phyloP scores from a whole-genome alignment of 805 yeast genomes.

The Schwanniomyces sp. region DNA sequence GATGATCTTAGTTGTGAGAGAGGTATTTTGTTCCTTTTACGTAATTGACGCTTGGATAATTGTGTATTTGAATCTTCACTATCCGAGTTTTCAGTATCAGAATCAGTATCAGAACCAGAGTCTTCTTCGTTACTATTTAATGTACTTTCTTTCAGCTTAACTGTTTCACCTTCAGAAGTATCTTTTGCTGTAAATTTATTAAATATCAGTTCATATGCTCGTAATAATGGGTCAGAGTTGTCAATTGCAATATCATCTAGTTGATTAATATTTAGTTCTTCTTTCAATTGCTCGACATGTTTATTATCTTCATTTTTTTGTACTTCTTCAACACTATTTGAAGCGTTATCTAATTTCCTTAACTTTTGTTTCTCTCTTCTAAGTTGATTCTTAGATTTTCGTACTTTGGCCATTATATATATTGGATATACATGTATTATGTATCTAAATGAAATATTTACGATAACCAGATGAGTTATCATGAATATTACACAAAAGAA shows the following conservation, averaged over 20 bases:
- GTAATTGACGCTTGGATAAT: conserved; percentile 50
- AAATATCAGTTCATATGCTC: conserved; percentile 19
- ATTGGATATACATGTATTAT: not conserved
- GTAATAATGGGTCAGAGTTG: conserved; percentile 6
- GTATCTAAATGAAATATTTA: not conserved
- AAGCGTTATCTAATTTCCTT: conserved; percentile 19
- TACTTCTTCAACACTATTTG: not conserved
- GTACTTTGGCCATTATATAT: conserved; percentile 8
- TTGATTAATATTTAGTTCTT: conserved; percentile 4
- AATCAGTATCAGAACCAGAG: not conserved
- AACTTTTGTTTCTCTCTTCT: conserved; percentile 48
- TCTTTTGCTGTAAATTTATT: not conserved
- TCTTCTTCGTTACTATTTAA: conserved; percentile 1
- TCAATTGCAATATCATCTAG: conserved; percentile 1
- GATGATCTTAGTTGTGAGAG: conserved; percentile 65
- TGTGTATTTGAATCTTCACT: conserved; percentile 17
- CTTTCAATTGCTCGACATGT: not conserved
- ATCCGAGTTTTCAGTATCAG: conserved; percentile 6
- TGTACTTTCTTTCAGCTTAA: not conserved
- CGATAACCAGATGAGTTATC: conserved; percentile 3
- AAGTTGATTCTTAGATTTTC: conserved; percentile 53
- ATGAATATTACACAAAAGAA: conserved; percentile 7
- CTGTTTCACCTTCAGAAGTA: not conserved
- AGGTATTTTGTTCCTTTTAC: conserved; percentile 57
- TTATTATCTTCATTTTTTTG: not conserved